phyloP scores from a whole-genome alignment of 108 stramenopile genomes.

The Pseudonitzschia pungens region DNA sequence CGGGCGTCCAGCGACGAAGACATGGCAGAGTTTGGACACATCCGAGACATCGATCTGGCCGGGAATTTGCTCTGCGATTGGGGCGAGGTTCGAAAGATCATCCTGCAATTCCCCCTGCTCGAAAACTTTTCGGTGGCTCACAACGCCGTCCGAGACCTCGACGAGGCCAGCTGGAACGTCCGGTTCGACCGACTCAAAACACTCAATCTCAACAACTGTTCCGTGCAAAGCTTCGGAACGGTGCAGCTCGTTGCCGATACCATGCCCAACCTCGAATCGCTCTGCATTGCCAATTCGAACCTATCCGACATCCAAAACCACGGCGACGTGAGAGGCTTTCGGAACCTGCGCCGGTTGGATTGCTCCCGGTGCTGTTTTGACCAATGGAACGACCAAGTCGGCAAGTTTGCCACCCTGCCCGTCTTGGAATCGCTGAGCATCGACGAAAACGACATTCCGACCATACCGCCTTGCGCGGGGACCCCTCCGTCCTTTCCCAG shows the following conservation, averaged over 20 bases:
- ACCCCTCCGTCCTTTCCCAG: slow-evolving; percentile 30
- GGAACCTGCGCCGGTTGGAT: slow-evolving; percentile 61
- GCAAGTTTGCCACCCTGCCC: slow-evolving; percentile 48
- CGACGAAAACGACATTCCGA: slow-evolving; percentile 70
- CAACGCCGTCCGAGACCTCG: slow-evolving; percentile 65
- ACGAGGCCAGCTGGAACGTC: background rate
- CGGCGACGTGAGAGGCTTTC: slow-evolving; percentile 33
- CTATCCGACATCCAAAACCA: slow-evolving; percentile 54
- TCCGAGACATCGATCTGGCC: slow-evolving; percentile 78
- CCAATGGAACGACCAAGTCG: slow-evolving; percentile 60
- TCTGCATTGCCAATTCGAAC: slow-evolving; percentile 70
- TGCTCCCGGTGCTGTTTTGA: slow-evolving; percentile 69
- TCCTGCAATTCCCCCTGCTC: slow-evolving; percentile 64
- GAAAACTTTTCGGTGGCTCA: slow-evolving; percentile 62
- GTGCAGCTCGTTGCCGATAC: slow-evolving; percentile 42
- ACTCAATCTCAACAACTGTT: slow-evolving; percentile 68
- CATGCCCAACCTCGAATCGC: slow-evolving; percentile 74
- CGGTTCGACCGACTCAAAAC: slow-evolving; percentile 32
- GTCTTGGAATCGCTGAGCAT: slow-evolving; percentile 69
- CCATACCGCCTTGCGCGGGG: slow-evolving; percentile 21
- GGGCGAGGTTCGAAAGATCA: slow-evolving; percentile 48
- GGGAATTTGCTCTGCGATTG: slow-evolving; percentile 77
- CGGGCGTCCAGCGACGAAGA: slow-evolving; percentile 36
- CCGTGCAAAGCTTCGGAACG: slow-evolving; percentile 55
- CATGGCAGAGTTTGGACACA: slow-evolving; percentile 38